These are phyloP conservation scores for Aquilaria malaccensis DNA, from an alignment of 345 rosid species.

Conservation along the genomic window DNA sequence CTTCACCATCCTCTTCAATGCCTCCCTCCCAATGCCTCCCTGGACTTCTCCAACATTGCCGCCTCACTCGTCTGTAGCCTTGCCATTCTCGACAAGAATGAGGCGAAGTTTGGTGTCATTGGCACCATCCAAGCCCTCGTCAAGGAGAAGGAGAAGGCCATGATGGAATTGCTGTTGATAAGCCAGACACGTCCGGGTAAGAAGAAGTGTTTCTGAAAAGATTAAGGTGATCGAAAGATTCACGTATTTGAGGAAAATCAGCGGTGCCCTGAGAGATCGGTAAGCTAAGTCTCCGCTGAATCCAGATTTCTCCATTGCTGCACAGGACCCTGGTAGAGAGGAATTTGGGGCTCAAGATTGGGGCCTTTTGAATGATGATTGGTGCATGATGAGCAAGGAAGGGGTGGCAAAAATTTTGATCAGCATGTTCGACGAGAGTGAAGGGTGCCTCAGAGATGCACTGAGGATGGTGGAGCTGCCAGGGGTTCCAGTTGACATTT, in stretches of 20 bases:
- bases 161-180: too few relatives aligned
- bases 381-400: slow-evolving; percentile 53
- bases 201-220: too few relatives aligned
- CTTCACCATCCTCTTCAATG: slow-evolving; percentile 44
- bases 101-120: slow-evolving; percentile 58
- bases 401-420: slow-evolving; percentile 52
- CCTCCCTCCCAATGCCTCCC: slow-evolving; percentile 33
- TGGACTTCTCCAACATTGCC: slow-evolving; percentile 26
- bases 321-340: slow-evolving; percentile 7
- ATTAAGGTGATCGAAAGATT: too few relatives aligned
- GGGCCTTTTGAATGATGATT: slow-evolving; percentile 6
- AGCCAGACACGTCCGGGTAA: too few relatives aligned
- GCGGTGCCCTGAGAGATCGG: slow-evolving; percentile 24
- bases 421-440: slow-evolving; percentile 49
- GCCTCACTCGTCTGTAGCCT: slow-evolving; percentile 52
- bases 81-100: slow-evolving; percentile 61
- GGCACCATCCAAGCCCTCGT: slow-evolving; percentile 39
- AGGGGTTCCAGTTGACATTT: slow-evolving; percentile 37
- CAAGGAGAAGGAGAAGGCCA: slow-evolving; percentile 19
- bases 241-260: too few relatives aligned
- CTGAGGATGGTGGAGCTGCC: slow-evolving; percentile 27
- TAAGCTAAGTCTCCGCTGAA: too few relatives aligned
- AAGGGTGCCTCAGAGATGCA: slow-evolving; percentile 40
- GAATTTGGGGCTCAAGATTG: slow-evolving; percentile 25
- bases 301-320: too few relatives aligned